Conservation (phyloP, 2,329 filamentous ascomycete genomes). For the Zymoseptoria crescenta region DNA sequence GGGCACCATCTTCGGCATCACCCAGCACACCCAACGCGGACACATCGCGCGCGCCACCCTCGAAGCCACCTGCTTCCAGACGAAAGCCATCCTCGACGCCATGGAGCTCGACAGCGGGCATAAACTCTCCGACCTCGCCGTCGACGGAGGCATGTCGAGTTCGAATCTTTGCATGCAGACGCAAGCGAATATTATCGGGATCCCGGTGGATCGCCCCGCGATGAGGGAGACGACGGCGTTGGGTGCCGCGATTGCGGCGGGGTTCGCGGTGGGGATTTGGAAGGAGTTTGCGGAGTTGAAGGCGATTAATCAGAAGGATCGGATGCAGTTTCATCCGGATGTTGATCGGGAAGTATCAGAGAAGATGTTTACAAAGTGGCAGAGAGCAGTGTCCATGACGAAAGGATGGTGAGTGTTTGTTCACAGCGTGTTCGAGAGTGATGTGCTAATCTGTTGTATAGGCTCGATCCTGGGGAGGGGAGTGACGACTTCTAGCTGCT, state of each 20-base stretch:
- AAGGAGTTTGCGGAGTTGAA: constrained; percentile 64
- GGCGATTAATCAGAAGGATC: constrained; percentile 62
- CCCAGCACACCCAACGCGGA: constrained; percentile 67
- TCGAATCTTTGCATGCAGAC: constrained; percentile 86
- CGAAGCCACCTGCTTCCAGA: constrained; percentile 88
- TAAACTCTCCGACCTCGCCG: constrained; percentile 64
- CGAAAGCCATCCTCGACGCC: constrained; percentile 80
- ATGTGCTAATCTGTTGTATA: background rate
- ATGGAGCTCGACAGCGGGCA: constrained; percentile 83
- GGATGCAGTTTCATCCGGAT: constrained; percentile 62
- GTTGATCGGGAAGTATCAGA: constrained; percentile 43
- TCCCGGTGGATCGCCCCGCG: constrained; percentile 71
- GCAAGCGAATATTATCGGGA: constrained; percentile 77
- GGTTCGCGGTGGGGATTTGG: constrained; percentile 77
- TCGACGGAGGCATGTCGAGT: constrained; percentile 85
- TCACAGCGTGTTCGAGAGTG: constrained; percentile 24
- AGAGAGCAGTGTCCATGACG: constrained; percentile 71
- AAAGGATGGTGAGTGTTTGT: constrained; percentile 55
- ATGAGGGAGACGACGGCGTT: constrained; percentile 90
- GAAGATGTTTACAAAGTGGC: constrained; percentile 63
- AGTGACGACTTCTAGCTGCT: constrained; percentile 3
- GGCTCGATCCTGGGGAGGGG: constrained; percentile 12
- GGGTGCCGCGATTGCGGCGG: constrained; percentile 81
- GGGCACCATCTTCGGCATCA: constrained; percentile 34
- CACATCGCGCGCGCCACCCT: constrained; percentile 85